These are phyloP conservation scores for Lichtheimia corymbifera DNA, from an alignment of 371 early-diverging fungal genomes.

Conservation along the genomic window DNA sequence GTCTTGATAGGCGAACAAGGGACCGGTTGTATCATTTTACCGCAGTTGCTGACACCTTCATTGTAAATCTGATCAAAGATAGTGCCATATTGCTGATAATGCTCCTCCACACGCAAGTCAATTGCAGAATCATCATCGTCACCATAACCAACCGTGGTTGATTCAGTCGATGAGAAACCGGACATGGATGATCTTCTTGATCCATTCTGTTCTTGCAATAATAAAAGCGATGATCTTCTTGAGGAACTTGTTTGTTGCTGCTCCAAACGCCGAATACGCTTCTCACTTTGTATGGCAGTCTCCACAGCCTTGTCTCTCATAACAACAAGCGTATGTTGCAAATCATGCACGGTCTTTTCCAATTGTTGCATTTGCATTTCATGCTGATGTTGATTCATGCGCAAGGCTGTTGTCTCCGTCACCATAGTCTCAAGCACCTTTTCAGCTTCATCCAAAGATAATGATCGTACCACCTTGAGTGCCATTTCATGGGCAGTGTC, in stretches of 20 bases:
- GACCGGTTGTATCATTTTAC: too few relatives aligned
- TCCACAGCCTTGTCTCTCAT: conserved; percentile 77
- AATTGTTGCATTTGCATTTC: conserved; percentile 59
- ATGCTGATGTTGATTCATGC: conserved; percentile 60
- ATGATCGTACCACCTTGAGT: conserved; percentile 62
- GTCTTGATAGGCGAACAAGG: too few relatives aligned
- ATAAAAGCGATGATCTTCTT: conserved; percentile 14
- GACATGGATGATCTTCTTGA: conserved; percentile 18
- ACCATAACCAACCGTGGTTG: neutral
- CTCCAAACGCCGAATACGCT: conserved; percentile 65
- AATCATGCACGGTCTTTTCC: conserved; percentile 71
- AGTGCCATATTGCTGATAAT: conserved; percentile 26
- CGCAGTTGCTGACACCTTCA: conserved; percentile 42
- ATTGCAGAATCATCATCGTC: conserved; percentile 45
- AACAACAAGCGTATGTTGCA: conserved; percentile 69
- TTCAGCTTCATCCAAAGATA: conserved; percentile 72
- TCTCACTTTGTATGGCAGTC: conserved; percentile 74
- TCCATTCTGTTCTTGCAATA: neutral
- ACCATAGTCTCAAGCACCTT: conserved; percentile 72
- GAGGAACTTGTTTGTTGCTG: conserved; percentile 10
- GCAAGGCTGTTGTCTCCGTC: conserved; percentile 74
- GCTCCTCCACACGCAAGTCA: conserved; percentile 37
- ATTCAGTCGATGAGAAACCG: too few relatives aligned
- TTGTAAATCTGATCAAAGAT: conserved; percentile 62
- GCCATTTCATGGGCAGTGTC: conserved; percentile 63